Percentiles rank a stretch among this genome's conserved stretches.
phyloP scores from a whole-genome alignment of 345 rosid genomes.

The Aethionema arabicum region DNA sequence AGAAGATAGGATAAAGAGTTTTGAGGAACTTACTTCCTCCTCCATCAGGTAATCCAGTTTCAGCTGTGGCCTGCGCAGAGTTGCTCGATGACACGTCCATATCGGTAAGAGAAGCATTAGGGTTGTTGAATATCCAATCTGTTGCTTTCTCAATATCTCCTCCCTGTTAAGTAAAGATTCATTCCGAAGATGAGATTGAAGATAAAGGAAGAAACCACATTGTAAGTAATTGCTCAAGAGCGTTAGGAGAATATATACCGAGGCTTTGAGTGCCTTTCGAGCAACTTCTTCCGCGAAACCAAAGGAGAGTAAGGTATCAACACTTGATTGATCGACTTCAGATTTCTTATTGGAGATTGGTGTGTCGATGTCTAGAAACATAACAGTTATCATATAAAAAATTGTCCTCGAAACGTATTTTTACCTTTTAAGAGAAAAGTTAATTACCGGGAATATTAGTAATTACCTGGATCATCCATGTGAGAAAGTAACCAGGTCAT shows the following conservation, averaged over 20 bases:
- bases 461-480: slow-evolving; percentile 92
- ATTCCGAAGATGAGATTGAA: neutral
- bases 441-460: slow-evolving; percentile 2
- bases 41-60: slow-evolving; percentile 65
- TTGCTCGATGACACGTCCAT: slow-evolving; percentile 70
- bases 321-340: slow-evolving; percentile 59
- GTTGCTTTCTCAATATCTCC: slow-evolving; percentile 96
- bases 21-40: slow-evolving; percentile 79
- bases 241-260: slow-evolving; percentile 45
- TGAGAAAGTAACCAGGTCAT: slow-evolving; percentile 96
- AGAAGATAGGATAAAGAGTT: slow-evolving; percentile 19
- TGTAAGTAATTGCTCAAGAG: slow-evolving; percentile 2
- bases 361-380: slow-evolving; percentile 64
- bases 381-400: slow-evolving; percentile 7
- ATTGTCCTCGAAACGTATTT: neutral
- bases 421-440: neutral
- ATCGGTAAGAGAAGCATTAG: slow-evolving; percentile 66
- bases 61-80: slow-evolving; percentile 39
- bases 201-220: neutral
- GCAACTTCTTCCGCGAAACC: slow-evolving; percentile 92
- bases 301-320: slow-evolving; percentile 82
- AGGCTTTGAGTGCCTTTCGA: slow-evolving; percentile 73
- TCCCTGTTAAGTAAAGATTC: slow-evolving; percentile 47
- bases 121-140: slow-evolving; percentile 98
- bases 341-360: slow-evolving; percentile 55